Evolutionary conservation across 2,329 filamentous ascomycete genomes (phyloP), one percentile per base, ranked within the genome.

Genomic region (Ophiostoma sp.): DNA sequence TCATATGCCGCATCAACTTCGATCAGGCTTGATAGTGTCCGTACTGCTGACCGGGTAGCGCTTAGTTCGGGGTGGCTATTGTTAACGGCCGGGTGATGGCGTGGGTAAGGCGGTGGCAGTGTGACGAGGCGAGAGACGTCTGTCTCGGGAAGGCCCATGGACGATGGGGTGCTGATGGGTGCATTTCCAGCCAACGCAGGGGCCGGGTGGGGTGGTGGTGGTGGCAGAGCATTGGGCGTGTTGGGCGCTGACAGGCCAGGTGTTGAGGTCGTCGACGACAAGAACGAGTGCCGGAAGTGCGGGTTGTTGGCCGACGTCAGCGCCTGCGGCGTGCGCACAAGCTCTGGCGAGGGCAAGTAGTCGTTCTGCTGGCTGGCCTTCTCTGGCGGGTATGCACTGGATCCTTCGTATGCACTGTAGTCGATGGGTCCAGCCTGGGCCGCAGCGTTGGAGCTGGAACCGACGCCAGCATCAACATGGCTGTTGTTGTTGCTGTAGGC

Each of bases 51-150:
- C 65, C 95, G 88, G 64, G 91, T 93, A 1, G 87, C 84, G 0
- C 89, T 85, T n/a, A 99, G 84, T 72, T 96, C 90, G 0, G 95
- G 95, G 75, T 99, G 95, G 73, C 87, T 96, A 75, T 98, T 99
- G 77, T 96, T 97, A 16, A 98, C 91, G 0, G 95, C 95, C 8
- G 95, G 95, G 74, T 98, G 90, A 75, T 98, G 94, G 7, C 94
- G 89, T 1, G 95, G 95, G 76, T 96, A 98, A 1, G 95, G 91
- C 1, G 95, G 95, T 8, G 95, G 95, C 42, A 99, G 82, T 0
- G 95, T 97, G 4, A 99, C 90, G 1, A 99, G 85, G 41, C 95
- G 86, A 3, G 95, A 98, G 40, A 98, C 90, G 75, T 99, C 94
- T 11, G 42, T 64, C n/a, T 44, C 63, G 42, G 63, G 41, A 44